These are phyloP conservation scores for Ambrosiella cleistominuta DNA, from an alignment of 2,329 filamentous ascomycete genomes.

Conservation along the genomic window DNA sequence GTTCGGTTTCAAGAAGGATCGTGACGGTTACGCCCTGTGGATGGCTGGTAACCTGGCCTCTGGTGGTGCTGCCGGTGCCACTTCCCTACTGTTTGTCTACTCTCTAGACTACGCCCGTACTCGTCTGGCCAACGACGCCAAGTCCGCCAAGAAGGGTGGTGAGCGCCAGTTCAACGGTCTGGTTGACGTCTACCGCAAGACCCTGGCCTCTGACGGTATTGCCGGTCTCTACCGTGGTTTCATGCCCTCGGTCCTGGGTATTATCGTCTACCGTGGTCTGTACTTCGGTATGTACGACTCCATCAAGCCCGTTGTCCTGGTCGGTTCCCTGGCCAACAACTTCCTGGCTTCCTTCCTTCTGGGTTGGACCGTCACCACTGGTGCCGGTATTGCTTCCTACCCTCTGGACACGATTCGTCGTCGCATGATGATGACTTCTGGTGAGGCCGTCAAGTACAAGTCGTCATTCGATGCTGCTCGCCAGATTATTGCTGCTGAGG, in stretches of 20 bases:
- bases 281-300: constrained; percentile 99
- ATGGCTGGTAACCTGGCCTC: constrained; percentile 99
- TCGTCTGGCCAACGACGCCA: constrained; percentile 99
- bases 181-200: constrained; percentile 99
- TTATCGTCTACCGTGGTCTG: constrained; percentile 99
- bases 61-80: constrained; percentile 99
- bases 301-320: constrained; percentile 95
- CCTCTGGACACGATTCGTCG: constrained; percentile 99
- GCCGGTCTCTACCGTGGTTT: constrained; percentile 99
- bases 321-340: constrained; percentile 84
- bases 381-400: constrained; percentile 99
- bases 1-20: constrained; percentile 99
- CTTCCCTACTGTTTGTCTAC: constrained; percentile 99
- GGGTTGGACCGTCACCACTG: constrained; percentile 98
- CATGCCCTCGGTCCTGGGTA: constrained; percentile 97
- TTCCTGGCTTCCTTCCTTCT: constrained; percentile 99
- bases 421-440: constrained; percentile 99
- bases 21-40: constrained; percentile 96
- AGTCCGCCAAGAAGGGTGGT: constrained; percentile 92
- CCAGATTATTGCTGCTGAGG: constrained; percentile 96
- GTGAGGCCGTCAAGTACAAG: constrained; percentile 99
- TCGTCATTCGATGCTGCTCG: constrained; percentile 84
- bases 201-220: constrained; percentile 94
- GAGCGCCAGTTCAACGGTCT: constrained; percentile 99
- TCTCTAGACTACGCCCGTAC: constrained; percentile 99